Conservation (phyloP, 2,329 filamentous ascomycete genomes). For the Aurifilum marmelostoma region DNA sequence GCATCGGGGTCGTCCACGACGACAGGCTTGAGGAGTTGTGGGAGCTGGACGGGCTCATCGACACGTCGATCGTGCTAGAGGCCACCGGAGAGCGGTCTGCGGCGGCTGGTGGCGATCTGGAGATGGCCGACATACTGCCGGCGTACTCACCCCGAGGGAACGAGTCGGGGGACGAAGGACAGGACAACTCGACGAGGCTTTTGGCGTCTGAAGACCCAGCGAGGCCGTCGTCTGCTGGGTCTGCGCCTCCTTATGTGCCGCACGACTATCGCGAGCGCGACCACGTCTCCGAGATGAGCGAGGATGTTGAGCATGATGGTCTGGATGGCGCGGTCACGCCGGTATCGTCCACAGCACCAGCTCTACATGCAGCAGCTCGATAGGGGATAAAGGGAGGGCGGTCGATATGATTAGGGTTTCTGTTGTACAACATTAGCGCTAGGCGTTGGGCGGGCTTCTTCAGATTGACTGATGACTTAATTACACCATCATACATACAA, state of each 20-base stretch:
- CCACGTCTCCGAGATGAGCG: background rate
- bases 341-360: background rate
- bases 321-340: background rate
- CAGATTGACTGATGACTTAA: background rate
- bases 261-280: background rate
- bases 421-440: background rate
- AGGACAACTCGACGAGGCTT: background rate
- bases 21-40: background rate
- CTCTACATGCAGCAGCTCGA: background rate
- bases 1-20: background rate
- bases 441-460: background rate
- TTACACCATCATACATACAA: background rate
- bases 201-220: background rate
- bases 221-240: background rate
- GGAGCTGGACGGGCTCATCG: slow-evolving; percentile 22
- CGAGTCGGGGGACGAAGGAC: background rate
- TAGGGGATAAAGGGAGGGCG: background rate
- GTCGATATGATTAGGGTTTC: background rate
- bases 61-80: background rate
- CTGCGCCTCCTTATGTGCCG: background rate
- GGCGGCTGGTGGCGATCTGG: slow-evolving; percentile 6
- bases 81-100: background rate
- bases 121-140: slow-evolving; percentile 19
- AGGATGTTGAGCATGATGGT: background rate
- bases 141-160: slow-evolving; percentile 15